Percentiles rank a stretch among this genome's conserved stretches.
These are phyloP conservation scores for Sclerotinia minor DNA, from an alignment of 2,329 filamentous ascomycete species.

Conservation along the genomic window DNA sequence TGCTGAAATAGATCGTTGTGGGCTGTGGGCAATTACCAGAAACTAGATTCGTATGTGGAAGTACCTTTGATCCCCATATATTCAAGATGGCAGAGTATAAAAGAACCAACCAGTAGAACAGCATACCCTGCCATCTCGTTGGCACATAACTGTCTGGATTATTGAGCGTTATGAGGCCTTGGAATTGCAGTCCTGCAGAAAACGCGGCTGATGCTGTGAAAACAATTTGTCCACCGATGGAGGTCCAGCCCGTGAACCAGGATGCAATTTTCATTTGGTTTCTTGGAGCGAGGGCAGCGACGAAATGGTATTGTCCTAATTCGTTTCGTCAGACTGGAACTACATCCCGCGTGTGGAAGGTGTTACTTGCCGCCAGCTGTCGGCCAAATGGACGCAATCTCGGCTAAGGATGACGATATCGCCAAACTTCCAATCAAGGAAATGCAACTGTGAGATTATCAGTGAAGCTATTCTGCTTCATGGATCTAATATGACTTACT, in stretches of 20 bases:
- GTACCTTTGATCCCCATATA: slow-evolving; percentile 32
- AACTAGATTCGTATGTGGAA: slow-evolving; percentile 45
- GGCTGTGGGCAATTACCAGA: slow-evolving; percentile 37
- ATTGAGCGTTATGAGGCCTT: slow-evolving; percentile 48
- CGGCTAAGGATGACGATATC: slow-evolving; percentile 46
- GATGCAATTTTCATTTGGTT: slow-evolving; percentile 43
- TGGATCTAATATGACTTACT: slow-evolving; percentile 37
- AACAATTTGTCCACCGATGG: slow-evolving; percentile 49
- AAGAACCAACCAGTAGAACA: slow-evolving; percentile 50
- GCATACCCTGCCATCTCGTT: slow-evolving; percentile 48
- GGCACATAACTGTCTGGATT: slow-evolving; percentile 44
- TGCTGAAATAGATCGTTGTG: neutral
- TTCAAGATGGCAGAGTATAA: slow-evolving; percentile 41
- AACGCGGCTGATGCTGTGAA: slow-evolving; percentile 51
- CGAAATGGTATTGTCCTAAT: slow-evolving; percentile 58
- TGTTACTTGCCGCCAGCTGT: slow-evolving; percentile 37
- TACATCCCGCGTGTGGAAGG: neutral
- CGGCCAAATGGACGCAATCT: slow-evolving; percentile 47
- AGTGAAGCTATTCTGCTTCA: neutral
- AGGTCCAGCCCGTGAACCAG: slow-evolving; percentile 50
- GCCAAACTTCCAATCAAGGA: slow-evolving; percentile 46
- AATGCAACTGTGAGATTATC: slow-evolving; percentile 42
- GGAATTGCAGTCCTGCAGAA: slow-evolving; percentile 47
- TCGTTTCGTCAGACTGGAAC: neutral
- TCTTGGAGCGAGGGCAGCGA: slow-evolving; percentile 53